Percentiles rank a stretch among this genome's conserved stretches.
Conservation (phyloP, 1,284 basidiomycete species). For the Thecaphora thlaspeos region DNA sequence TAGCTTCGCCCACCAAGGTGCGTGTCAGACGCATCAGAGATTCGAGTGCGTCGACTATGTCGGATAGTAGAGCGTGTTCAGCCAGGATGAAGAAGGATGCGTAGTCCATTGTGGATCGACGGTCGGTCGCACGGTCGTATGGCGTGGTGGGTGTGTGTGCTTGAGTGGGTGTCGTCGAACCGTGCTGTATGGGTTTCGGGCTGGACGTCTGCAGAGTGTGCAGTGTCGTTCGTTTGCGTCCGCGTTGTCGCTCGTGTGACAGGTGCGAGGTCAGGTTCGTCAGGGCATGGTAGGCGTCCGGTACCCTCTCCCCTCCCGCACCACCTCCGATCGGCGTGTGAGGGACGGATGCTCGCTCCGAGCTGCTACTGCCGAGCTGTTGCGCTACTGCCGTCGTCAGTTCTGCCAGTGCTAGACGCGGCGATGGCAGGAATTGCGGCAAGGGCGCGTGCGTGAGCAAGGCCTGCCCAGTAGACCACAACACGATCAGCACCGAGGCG, state of each 20-base stretch:
- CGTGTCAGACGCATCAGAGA: slow-evolving; percentile 37
- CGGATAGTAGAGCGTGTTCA: slow-evolving; percentile 46
- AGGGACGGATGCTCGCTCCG: slow-evolving; percentile 2
- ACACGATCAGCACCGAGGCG: slow-evolving; percentile 59
- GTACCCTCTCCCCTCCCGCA: background rate
- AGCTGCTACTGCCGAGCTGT: slow-evolving; percentile 10
- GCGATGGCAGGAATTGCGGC: slow-evolving; percentile 61
- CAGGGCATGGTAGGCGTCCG: slow-evolving; percentile 28
- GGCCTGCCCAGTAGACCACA: slow-evolving; percentile 60
- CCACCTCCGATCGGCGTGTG: background rate
- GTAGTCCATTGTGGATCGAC: slow-evolving; percentile 9
- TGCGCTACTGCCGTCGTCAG: slow-evolving; percentile 39
- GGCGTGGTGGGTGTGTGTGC: slow-evolving; percentile 8
- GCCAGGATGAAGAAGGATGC: slow-evolving; percentile 47
- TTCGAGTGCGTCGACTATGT: slow-evolving; percentile 40
- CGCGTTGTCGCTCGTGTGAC: slow-evolving; percentile 3
- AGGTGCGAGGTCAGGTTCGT: slow-evolving; percentile 4
- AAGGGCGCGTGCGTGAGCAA: slow-evolving; percentile 60
- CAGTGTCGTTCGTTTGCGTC: slow-evolving; percentile 31
- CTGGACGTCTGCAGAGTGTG: slow-evolving; percentile 40
- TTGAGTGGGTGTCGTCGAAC: slow-evolving; percentile 1
- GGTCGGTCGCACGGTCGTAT: slow-evolving; percentile 1
- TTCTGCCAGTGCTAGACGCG: slow-evolving; percentile 55
- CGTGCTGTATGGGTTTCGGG: slow-evolving; percentile 3
- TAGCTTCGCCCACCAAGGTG: slow-evolving; percentile 44